These are phyloP conservation scores for Umbelopsis sp. DNA, from an alignment of 192 early-diverging fungal genomes.

Conservation along the genomic window DNA sequence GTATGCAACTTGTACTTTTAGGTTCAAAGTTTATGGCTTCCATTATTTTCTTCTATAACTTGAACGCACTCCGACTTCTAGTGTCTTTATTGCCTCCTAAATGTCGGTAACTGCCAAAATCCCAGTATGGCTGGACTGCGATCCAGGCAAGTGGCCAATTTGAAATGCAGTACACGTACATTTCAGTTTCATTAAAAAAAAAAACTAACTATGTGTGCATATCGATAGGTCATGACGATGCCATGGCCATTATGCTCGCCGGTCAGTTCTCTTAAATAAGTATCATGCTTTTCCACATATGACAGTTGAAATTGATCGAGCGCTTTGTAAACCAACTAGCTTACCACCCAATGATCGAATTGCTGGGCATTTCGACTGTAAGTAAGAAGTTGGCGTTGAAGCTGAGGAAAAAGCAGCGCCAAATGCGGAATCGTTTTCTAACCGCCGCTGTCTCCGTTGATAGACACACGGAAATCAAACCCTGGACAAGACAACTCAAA, in stretches of 20 bases:
- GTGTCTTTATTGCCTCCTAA: no score
- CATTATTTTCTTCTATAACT: no score
- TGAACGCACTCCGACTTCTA: no score
- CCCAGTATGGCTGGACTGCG: constrained; percentile 28
- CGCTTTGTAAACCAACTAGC: neutral
- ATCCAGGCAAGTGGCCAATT: constrained; percentile 12
- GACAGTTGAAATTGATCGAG: no score
- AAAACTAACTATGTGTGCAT: no score
- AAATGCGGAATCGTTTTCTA: neutral
- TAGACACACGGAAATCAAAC: constrained; percentile 29
- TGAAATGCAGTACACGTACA: neutral
- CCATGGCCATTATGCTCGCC: constrained; percentile 34
- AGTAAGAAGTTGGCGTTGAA: neutral
- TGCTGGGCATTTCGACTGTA: constrained; percentile 35
- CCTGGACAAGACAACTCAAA: constrained; percentile 25
- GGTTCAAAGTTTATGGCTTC: no score
- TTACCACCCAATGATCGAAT: constrained; percentile 21
- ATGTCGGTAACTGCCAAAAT: no score
- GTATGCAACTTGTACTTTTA: no score
- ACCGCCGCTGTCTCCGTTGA: neutral
- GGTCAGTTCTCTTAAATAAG: neutral
- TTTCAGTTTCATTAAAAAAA: no score
- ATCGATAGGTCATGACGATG: constrained; percentile 30
- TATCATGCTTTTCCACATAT: neutral
- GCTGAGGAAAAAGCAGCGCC: neutral